Evolutionary conservation across 2,329 filamentous ascomycete genomes (phyloP), one percentile per base, ranked within the genome.

Genomic region (Pseudogymnoascus destructans): DNA sequence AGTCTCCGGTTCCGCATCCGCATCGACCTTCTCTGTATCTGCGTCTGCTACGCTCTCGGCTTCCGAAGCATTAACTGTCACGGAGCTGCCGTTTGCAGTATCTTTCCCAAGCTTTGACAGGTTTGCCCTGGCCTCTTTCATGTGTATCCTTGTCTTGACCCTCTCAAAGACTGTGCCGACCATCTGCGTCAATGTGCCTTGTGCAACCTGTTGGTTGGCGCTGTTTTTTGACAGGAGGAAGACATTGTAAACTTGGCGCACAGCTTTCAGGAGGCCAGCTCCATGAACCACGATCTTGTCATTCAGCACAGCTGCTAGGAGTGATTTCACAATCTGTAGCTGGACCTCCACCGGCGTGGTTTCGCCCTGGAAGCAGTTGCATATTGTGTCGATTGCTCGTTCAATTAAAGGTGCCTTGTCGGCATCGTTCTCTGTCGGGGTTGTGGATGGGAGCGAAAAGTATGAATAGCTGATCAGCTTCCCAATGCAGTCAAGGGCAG

Each of bases 391-490:
- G 68, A 98, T 98, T 60, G 95, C 93, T 63, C 92, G 82, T 73
- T 98, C 95, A 69, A 98, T 98, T 64, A 98, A 77, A 13, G 92
- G 91, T 3, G 86, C 77, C 38, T 76, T 75, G 56, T 68, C 66
- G 59, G 64, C 66, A 52, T 74, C 73, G 59, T 67, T 66, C 58
- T 71, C 67, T 54, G 66, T 64, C 62, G 68, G 67, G 32, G 74
- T 71, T 19, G 73, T 72, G 57, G 75, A 76, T 33, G 85, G 80
- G 55, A 89, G 81, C 55, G 92, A 92, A 72, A 98, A 97, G 77
- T 97, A 97, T 15, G 93, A 95, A 72, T 95, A 98, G 67, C 92
- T 96, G 70, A 97, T 97, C 62, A 98, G 84, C 76, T 98, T 98
- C 67, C 95, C 93, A 67, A 98, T 96, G 73, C 92, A 97, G 73